A percentile compares a stretch with the other conserved stretches of the same genome.
phyloP scores from a whole-genome alignment of 345 rosid genomes.

The Populus nigra region DNA sequence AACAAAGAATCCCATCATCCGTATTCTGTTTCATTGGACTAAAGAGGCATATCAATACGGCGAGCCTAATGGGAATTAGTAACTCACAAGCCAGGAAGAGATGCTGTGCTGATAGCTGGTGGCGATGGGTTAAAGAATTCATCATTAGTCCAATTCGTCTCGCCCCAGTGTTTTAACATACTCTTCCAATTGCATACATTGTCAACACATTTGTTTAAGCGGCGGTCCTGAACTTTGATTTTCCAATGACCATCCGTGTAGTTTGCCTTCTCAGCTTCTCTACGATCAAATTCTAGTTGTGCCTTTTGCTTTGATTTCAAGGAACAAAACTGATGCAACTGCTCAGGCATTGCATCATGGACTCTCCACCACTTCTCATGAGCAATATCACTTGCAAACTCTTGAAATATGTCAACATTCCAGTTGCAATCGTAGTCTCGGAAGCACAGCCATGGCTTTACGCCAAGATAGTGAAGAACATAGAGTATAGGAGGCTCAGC shows the following conservation, averaged over 20 bases:
- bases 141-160: slow-evolving; percentile 60
- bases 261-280: slow-evolving; percentile 28
- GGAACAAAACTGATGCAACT: slow-evolving; percentile 28
- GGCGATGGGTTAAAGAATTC: slow-evolving; percentile 58
- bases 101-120: slow-evolving; percentile 53
- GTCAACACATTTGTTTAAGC: slow-evolving; percentile 29
- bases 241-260: slow-evolving; percentile 36
- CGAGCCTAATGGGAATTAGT: not conserved
- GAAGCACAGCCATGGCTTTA: slow-evolving; percentile 39
- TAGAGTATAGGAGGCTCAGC: slow-evolving; percentile 31
- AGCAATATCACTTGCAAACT: slow-evolving; percentile 32
- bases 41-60: not conserved
- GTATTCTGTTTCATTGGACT: slow-evolving; percentile 3
- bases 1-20: not conserved
- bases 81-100: slow-evolving; percentile 38
- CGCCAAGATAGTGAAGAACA: slow-evolving; percentile 31
- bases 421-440: slow-evolving; percentile 38
- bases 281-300: slow-evolving; percentile 28
- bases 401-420: slow-evolving; percentile 27
- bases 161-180: slow-evolving; percentile 36
- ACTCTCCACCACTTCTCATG: slow-evolving; percentile 35
- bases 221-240: slow-evolving; percentile 8
- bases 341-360: slow-evolving; percentile 28
- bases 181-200: slow-evolving; percentile 31
- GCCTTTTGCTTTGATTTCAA: slow-evolving; percentile 35